These are phyloP conservation scores for Ascodesmis nigricans DNA, from an alignment of 495 filamentous ascomycete genomes.

Conservation along the genomic window DNA sequence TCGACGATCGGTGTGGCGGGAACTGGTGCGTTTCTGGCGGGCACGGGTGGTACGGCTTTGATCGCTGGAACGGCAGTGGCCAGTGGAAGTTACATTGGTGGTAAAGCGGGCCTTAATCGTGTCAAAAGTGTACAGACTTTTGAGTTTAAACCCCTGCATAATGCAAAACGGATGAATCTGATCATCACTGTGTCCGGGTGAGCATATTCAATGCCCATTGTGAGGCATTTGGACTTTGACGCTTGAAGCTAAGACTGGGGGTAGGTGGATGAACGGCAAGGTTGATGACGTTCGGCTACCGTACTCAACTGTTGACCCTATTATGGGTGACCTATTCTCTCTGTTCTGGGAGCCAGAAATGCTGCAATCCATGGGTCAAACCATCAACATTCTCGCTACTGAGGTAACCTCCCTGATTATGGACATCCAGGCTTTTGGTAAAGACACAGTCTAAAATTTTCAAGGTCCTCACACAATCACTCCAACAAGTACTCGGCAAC, in stretches of 20 bases:
- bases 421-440: no score
- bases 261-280: constrained; percentile 83
- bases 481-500: constrained; percentile 84
- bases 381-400: constrained; percentile 92
- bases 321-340: constrained; percentile 98
- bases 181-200: constrained; percentile 79
- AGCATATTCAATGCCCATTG: constrained; percentile 5
- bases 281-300: constrained; percentile 89
- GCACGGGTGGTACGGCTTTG: constrained; percentile 75
- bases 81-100: constrained; percentile 64
- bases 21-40: constrained; percentile 72
- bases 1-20: constrained; percentile 84
- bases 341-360: constrained; percentile 97
- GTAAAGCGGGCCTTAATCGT: constrained; percentile 61
- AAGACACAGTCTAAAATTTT: constrained; percentile 9
- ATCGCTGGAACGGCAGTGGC: constrained; percentile 81
- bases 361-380: constrained; percentile 89
- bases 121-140: constrained; percentile 87
- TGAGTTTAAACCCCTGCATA: constrained; percentile 87
- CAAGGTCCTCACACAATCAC: constrained; percentile 86
- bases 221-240: no score
- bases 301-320: constrained; percentile 83
- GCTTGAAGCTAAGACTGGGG: constrained; percentile 2
- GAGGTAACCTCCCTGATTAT: constrained; percentile 52
- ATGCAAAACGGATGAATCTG: constrained; percentile 90